Evolutionary conservation across 257 asterid species (phyloP).

Genomic region (Hygrophila difformis): DNA sequence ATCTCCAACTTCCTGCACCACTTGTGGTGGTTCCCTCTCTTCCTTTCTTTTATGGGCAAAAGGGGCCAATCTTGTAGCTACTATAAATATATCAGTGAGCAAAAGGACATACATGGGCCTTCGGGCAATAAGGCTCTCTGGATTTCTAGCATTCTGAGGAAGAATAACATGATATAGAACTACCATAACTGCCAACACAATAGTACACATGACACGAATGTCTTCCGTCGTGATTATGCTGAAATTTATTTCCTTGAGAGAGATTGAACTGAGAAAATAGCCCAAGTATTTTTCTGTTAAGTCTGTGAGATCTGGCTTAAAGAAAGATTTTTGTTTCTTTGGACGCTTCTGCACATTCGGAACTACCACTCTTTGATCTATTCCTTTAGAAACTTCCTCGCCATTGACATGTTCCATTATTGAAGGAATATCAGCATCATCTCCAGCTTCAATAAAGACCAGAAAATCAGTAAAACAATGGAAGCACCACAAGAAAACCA

Average conservation of each 20-base stretch:
- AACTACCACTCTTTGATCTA: conserved; percentile 8
- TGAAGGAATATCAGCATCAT: neutral
- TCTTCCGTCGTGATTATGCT: conserved; percentile 58
- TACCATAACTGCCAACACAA: conserved; percentile 45
- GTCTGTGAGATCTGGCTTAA: conserved; percentile 11
- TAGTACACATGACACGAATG: conserved; percentile 47
- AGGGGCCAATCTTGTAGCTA: conserved; percentile 31
- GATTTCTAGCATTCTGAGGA: conserved; percentile 35
- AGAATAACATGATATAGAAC: conserved; percentile 39
- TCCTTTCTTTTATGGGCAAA: conserved; percentile 18
- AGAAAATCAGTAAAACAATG: conserved; percentile 5
- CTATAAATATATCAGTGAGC: conserved; percentile 46
- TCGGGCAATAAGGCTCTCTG: conserved; percentile 49
- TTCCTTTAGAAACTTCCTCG: conserved; percentile 10
- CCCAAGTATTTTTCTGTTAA: conserved; percentile 11
- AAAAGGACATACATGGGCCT: conserved; percentile 61
- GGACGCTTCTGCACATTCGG: neutral
- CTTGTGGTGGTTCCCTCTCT: conserved; percentile 4
- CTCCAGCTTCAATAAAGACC: conserved; percentile 22
- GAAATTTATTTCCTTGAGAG: conserved; percentile 46
- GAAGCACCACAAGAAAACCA: no score
- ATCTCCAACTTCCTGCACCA: conserved; percentile 16
- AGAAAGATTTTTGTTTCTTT: conserved; percentile 11
- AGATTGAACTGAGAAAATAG: conserved; percentile 16
- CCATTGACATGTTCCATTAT: neutral